These are phyloP conservation scores for Saururus chinensis DNA, from an alignment of 164 flowering plant genomes.

Conservation along the genomic window DNA sequence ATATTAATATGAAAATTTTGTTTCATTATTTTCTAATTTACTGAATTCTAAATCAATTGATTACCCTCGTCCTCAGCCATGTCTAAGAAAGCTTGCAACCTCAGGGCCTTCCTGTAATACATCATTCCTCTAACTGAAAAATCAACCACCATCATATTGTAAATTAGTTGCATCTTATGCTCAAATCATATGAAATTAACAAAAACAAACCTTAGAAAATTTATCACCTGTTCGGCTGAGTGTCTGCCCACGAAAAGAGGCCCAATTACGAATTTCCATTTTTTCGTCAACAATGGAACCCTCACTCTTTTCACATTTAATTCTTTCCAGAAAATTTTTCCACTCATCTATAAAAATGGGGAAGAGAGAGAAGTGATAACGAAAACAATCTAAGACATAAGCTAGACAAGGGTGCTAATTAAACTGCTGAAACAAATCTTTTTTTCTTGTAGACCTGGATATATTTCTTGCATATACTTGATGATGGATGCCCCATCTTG, in stretches of 20 bases:
- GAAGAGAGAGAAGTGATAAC: conserved; percentile 4
- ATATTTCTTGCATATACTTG: conserved; percentile 76
- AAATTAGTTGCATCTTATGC: too few relatives aligned
- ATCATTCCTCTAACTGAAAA: conserved; percentile 91
- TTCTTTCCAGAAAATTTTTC: conserved; percentile 82
- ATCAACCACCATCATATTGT: not conserved
- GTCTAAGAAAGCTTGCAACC: conserved; percentile 89
- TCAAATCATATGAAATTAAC: not conserved
- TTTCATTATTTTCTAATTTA: not conserved
- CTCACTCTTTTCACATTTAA: conserved; percentile 45
- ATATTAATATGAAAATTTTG: too few relatives aligned
- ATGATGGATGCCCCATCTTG: conserved; percentile 65
- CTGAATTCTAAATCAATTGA: not conserved
- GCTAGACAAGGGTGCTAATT: not conserved
- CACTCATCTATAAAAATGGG: conserved; percentile 55
- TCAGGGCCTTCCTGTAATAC: conserved; percentile 85
- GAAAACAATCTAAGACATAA: not conserved
- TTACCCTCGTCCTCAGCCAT: conserved; percentile 74
- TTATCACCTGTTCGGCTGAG: conserved; percentile 67
- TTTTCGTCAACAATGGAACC: conserved; percentile 19
- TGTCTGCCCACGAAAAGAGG: conserved; percentile 84
- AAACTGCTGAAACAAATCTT: not conserved
- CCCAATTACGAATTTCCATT: conserved; percentile 72
- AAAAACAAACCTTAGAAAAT: not conserved
- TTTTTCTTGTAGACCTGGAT: conserved; percentile 53